Conservation (phyloP, 148 eudicot genomes). For the Nepenthes gracilis region DNA sequence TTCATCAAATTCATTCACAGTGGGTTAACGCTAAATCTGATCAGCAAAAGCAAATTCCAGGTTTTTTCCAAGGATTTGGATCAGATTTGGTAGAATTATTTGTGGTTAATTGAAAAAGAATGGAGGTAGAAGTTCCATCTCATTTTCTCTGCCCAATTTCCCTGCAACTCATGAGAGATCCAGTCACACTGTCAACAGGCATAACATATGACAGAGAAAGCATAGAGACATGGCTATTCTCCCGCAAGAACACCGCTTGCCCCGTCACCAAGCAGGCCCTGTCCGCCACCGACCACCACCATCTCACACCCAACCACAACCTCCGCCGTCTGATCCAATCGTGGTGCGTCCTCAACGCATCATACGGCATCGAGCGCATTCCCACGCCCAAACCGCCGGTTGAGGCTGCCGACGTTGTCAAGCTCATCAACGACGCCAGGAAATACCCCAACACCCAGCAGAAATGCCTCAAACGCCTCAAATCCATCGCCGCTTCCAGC, state of each 20-base stretch:
- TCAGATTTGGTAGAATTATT: too few species aligned
- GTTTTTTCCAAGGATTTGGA: too few species aligned
- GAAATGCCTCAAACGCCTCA: constrained; percentile 28
- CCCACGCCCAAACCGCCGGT: constrained; percentile 62
- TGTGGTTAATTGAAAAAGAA: too few species aligned
- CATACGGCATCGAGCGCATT: constrained; percentile 53
- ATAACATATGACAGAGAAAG: constrained; percentile 70
- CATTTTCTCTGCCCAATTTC: constrained; percentile 88
- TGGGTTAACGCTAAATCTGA: too few species aligned
- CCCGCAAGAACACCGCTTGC: constrained; percentile 40
- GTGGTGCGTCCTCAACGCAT: constrained; percentile 72
- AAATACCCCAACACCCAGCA: constrained; percentile 15
- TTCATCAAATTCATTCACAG: too few species aligned
- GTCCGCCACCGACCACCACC: background rate
- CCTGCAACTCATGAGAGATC: constrained; percentile 81
- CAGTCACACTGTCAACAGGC: constrained; percentile 65
- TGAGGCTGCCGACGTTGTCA: constrained; percentile 26
- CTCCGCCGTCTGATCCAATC: constrained; percentile 87
- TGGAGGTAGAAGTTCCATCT: constrained; percentile 34
- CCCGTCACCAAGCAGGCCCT: constrained; percentile 63
- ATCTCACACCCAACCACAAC: constrained; percentile 69
- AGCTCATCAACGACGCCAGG: constrained; percentile 38
- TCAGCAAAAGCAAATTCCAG: too few species aligned
- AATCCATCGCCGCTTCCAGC: constrained; percentile 18
- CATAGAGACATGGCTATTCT: constrained; percentile 61